Percentiles rank a stretch among this genome's conserved stretches.
These are phyloP conservation scores for Atalantia buxifolia DNA, from an alignment of 345 rosid species.

Conservation along the genomic window DNA sequence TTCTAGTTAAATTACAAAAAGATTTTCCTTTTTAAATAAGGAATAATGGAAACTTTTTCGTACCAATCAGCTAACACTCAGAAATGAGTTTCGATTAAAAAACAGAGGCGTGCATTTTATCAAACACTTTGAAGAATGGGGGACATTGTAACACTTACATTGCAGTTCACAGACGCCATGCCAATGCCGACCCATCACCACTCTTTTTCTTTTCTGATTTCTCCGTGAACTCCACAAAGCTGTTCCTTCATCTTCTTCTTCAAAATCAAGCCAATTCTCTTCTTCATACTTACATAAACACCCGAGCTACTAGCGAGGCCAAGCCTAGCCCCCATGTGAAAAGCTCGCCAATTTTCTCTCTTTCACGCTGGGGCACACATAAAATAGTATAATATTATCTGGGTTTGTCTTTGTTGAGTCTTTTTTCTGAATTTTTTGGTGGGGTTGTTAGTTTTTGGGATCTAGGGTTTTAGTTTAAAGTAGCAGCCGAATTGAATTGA, in stretches of 20 bases:
- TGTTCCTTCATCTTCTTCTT: neutral
- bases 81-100: neutral
- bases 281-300: neutral
- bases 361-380: too few relatives aligned
- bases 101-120: neutral
- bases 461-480: conserved; percentile 26
- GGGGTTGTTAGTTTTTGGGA: neutral
- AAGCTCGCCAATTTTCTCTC: neutral
- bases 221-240: neutral
- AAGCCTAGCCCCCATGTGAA: neutral
- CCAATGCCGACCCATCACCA: neutral
- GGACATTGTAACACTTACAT: neutral
- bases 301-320: neutral
- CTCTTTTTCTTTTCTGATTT: neutral
- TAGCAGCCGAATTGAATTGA: conserved; percentile 13
- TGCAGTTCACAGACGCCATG: too few relatives aligned
- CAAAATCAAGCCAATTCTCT: neutral
- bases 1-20: too few relatives aligned
- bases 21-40: too few relatives aligned
- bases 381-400: neutral
- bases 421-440: neutral
- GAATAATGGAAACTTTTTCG: too few relatives aligned
- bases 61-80: too few relatives aligned
- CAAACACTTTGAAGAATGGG: neutral
- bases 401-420: neutral